phyloP scores from a whole-genome alignment of 2,329 filamentous ascomycete species.

The Neonectria magnoliae region DNA sequence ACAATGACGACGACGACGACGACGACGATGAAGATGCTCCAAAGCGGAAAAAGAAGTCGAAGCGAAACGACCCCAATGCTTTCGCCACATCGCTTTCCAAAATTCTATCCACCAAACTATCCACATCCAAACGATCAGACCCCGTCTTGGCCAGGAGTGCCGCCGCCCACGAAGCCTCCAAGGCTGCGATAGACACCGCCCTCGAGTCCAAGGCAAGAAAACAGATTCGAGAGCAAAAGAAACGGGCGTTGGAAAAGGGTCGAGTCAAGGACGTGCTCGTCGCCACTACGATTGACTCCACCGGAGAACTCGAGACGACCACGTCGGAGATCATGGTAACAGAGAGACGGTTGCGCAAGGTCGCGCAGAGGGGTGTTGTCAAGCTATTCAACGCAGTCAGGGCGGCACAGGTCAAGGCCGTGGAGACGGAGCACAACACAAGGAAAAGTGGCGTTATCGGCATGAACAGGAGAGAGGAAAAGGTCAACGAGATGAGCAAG shows the following conservation, averaged over 20 bases:
- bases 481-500: slow-evolving; percentile 94
- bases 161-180: slow-evolving; percentile 76
- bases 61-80: slow-evolving; percentile 90
- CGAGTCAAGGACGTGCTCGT: slow-evolving; percentile 86
- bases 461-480: slow-evolving; percentile 82
- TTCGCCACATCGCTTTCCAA: slow-evolving; percentile 95
- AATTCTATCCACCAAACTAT: slow-evolving; percentile 90
- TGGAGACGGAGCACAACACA: slow-evolving; percentile 76
- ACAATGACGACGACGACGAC: slow-evolving; percentile 54
- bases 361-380: slow-evolving; percentile 91
- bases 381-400: slow-evolving; percentile 97
- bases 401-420: slow-evolving; percentile 88
- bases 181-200: slow-evolving; percentile 77
- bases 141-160: slow-evolving; percentile 90
- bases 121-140: slow-evolving; percentile 82
- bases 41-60: slow-evolving; percentile 66
- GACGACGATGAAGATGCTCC: slow-evolving; percentile 51
- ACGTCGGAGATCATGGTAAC: slow-evolving; percentile 70
- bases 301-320: slow-evolving; percentile 55
- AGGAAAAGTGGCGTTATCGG: slow-evolving; percentile 81
- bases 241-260: slow-evolving; percentile 82
- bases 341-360: slow-evolving; percentile 85
- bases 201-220: slow-evolving; percentile 84
- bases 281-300: slow-evolving; percentile 64
- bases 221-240: slow-evolving; percentile 83